Base-by-base conservation (phyloP, 257 asterid genomes). In the Primulina huaijiensis region DNA sequence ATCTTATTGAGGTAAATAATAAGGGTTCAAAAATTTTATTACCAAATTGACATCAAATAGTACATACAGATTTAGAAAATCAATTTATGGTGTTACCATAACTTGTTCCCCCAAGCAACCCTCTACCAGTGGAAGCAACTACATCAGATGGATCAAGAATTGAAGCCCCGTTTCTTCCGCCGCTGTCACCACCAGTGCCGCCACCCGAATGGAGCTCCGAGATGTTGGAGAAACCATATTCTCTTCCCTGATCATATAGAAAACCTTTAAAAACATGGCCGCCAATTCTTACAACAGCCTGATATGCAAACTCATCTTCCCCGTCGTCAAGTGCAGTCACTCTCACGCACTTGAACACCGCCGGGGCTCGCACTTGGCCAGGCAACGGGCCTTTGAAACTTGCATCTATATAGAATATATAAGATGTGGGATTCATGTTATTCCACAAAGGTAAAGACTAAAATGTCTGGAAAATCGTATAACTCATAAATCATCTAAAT, bases 261-360 rank as follows among this genome's bases (percentile, higher is more conserved):
- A 87, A 86, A 1, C 96, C 96, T 73, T 89, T 85, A 87, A 89
- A 89, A 34, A 87, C 84, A 71, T 85, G 96, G 16, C 96, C 96
- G 1, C 96, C 95, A 17, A 89, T 87, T 65, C 77, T 81, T 4
- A 87, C 94, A 1, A 80, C 79, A 0, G 95, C 96, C 33, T 89
- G 95, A 40, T 87, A 89, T 11, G 96, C 96, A 70, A 69, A 89
- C 71, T 89, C 96, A 46, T 87, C 92, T 0, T 89, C 94, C 0
- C 92, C 96, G 8, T 86, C 96, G 3, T 89, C 96, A 0, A 89
- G 30, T 0, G 96, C 78, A 0, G 92, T 87, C 27, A 89, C 93
- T 61, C 85, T 72, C 6, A 89, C 93, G 43, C 94, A 89, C 78
- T 84, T 84, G 85, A 89, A 89, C 19, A 82, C 85, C 1, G 96